phyloP scores from a whole-genome alignment of 768 basidiomycete species.

The Mycena capillaripes region DNA sequence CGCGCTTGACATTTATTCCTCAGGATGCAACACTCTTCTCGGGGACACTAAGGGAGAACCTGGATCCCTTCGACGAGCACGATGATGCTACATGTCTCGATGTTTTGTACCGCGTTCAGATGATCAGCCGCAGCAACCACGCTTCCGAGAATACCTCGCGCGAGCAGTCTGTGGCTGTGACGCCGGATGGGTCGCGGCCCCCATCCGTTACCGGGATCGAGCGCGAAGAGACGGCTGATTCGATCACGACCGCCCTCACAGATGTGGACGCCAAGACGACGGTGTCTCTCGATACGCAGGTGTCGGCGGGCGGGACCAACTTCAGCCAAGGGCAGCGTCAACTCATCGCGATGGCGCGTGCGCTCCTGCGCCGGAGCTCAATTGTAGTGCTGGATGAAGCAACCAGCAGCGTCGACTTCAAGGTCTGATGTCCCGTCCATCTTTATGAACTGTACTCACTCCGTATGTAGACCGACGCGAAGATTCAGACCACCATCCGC shows the following conservation, averaged over 20 bases:
- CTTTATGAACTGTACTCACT: too few relatives aligned
- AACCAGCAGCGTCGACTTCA: not conserved
- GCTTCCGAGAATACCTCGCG: constrained; percentile 66
- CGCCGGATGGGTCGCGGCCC: constrained; percentile 58
- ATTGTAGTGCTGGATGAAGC: not conserved
- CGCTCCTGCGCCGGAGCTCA: not conserved
- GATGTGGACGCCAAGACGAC: constrained; percentile 69
- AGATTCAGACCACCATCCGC: not conserved
- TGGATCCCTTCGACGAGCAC: constrained; percentile 63
- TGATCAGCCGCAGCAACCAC: constrained; percentile 67
- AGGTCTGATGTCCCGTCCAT: too few relatives aligned
- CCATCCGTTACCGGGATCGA: constrained; percentile 51
- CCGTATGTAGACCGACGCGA: not conserved
- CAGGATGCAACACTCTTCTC: constrained; percentile 72
- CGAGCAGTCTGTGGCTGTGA: constrained; percentile 60
- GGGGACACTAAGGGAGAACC: constrained; percentile 54
- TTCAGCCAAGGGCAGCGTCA: constrained; percentile 95
- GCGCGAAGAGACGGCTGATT: constrained; percentile 50
- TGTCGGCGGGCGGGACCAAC: constrained; percentile 89
- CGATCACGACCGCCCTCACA: constrained; percentile 60
- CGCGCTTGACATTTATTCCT: constrained; percentile 60
- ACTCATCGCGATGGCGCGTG: constrained; percentile 65
- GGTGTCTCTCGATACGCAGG: constrained; percentile 80
- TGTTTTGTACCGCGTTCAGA: constrained; percentile 84
- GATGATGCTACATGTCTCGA: constrained; percentile 86